Base-by-base conservation (phyloP, 257 asterid species). In the Solanum neorickii region DNA sequence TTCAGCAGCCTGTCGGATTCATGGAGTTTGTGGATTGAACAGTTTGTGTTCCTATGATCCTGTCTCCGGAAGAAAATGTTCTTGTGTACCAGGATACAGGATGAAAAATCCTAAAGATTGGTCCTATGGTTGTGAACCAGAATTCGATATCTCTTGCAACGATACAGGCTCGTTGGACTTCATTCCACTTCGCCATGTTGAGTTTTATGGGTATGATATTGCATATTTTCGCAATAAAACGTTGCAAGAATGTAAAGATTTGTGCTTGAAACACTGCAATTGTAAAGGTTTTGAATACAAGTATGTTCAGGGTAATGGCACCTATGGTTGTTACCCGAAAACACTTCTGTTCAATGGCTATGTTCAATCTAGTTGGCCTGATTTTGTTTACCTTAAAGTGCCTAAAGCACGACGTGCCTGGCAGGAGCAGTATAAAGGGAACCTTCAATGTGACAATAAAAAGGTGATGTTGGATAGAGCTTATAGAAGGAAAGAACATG, bases 21-120 rank as follows among this genome's bases (percentile, higher is more conserved):
- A 89, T 85, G 93, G 94, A 1, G 72, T 91, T 70, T 92, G 94
- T 56, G 95, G 94, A 12, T 83, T 68, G 25, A 93, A 91, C 46
- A 49, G 90, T 65, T 9, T 90, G 5, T 93, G 95, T 77, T 42
- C 82, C 46, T 90, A 87, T 35, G 82, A 31, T 56, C 86, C 33
- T 1, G 75, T 41, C 12, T 20, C 62, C 0, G 90, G 89, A 0
- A 87, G 88, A 37, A 89, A 70, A 78, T 93, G 95, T 78, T 68
- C 90, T 15, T 93, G 95, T 76, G 25, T 89, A 25, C 93, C 93
- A 0, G 92, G 94, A 5, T 59, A 91, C 86, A 88, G 15, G 86
- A 85, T 89, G 91, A 88, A 35, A n/a, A 86, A 93, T 65, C 3
- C 21, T 1, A 86, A 46, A 5, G 93, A 92, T 44, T 90, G 92